phyloP scores from a whole-genome alignment of 495 filamentous ascomycete species.

The Neurospora sp. region DNA sequence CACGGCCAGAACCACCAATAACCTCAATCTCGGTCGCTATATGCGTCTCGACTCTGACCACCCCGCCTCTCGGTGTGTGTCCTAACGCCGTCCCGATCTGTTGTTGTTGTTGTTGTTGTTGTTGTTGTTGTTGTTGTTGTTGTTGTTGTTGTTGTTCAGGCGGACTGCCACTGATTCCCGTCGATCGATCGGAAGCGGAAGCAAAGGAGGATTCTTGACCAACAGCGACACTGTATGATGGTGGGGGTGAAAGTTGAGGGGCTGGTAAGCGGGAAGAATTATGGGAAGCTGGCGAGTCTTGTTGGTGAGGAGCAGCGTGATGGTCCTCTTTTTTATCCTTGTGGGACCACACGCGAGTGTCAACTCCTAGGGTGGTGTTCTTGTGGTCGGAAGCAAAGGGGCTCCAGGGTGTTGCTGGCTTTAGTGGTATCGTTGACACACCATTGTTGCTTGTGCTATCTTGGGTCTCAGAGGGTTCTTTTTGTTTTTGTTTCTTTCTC shows the following conservation, averaged over 20 bases:
- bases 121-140: background rate
- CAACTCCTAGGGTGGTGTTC: background rate
- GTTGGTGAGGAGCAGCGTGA: background rate
- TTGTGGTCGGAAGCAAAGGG: background rate
- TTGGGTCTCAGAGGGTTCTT: background rate
- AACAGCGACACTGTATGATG: background rate
- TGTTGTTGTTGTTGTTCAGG: background rate
- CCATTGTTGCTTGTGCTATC: background rate
- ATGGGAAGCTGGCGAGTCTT: background rate
- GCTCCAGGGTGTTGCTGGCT: background rate
- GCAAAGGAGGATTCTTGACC: background rate
- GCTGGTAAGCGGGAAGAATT: background rate
- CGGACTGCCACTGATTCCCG: background rate
- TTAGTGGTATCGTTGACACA: background rate
- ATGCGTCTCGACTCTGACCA: slow-evolving; percentile 7
- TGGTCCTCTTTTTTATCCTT: background rate
- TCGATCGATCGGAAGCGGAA: background rate
- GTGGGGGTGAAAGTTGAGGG: background rate
- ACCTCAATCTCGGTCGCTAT: slow-evolving; percentile 1
- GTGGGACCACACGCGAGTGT: slow-evolving; percentile 4
- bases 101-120: background rate
- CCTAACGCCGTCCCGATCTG: background rate
- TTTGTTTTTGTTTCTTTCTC: background rate
- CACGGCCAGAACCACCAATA: background rate
- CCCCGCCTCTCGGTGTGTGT: background rate